phyloP scores from a whole-genome alignment of 495 filamentous ascomycete genomes.

The Astrocystis sublimbata region DNA sequence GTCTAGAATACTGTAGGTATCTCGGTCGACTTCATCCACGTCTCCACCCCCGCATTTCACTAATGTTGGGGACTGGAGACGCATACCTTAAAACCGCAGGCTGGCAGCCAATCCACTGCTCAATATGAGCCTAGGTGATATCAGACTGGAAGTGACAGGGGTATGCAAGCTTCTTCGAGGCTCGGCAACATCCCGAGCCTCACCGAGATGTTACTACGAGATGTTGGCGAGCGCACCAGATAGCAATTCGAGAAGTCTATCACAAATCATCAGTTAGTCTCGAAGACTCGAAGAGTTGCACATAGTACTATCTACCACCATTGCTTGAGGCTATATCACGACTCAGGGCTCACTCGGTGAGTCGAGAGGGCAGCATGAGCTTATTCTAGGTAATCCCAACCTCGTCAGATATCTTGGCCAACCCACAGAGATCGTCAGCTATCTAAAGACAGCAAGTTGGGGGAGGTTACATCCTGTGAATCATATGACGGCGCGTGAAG shows the following conservation, averaged over 20 bases:
- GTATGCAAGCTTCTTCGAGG: slow-evolving; percentile 24
- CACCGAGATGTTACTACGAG: slow-evolving; percentile 26
- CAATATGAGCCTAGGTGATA: slow-evolving; percentile 7
- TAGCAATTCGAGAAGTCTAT: neutral
- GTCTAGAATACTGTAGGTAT: no score
- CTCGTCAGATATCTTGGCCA: neutral
- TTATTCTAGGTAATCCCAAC: neutral
- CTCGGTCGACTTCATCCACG: neutral
- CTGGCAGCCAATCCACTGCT: slow-evolving; percentile 13
- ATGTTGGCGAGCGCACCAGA: neutral
- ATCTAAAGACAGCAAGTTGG: slow-evolving; percentile 16
- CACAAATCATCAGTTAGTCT: neutral
- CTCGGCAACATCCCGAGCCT: slow-evolving; percentile 36
- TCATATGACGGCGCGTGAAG: slow-evolving; percentile 29
- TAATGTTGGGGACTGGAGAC: slow-evolving; percentile 4
- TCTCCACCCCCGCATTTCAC: slow-evolving; percentile 22
- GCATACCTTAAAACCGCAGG: slow-evolving; percentile 9
- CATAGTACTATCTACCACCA: neutral
- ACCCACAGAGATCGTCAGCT: neutral
- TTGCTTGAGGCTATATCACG: neutral
- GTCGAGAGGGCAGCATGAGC: neutral
- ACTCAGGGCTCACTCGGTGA: neutral
- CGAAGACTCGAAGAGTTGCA: no score
- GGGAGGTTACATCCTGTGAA: slow-evolving; percentile 31
- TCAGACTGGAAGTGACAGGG: slow-evolving; percentile 21